Percentiles rank a stretch among this genome's conserved stretches.
Evolutionary conservation across 305 asterid species (phyloP).

Genomic region (Coffea humblotiana): DNA sequence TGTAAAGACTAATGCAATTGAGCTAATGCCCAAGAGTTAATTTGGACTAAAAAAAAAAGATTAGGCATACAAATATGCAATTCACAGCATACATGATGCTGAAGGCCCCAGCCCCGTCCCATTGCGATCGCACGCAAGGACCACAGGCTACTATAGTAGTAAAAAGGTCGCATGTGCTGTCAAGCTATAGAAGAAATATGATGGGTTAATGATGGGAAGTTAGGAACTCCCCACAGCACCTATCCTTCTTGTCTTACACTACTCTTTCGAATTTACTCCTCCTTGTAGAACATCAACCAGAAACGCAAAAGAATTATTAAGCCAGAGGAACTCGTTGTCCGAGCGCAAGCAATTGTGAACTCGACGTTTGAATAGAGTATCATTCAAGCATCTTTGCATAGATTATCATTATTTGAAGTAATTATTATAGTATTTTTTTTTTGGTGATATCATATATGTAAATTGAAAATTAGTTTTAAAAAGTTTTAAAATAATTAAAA

Average conservation of each 20-base stretch:
- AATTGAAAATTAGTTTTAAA: too few species aligned
- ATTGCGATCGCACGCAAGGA: neutral
- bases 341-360: neutral
- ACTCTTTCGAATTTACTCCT: neutral
- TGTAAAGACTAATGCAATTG: too few species aligned
- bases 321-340: neutral
- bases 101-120: neutral
- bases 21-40: too few species aligned
- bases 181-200: neutral
- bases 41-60: too few species aligned
- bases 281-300: neutral
- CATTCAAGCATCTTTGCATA: neutral
- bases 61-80: neutral
- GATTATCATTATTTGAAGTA: too few species aligned
- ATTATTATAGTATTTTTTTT: too few species aligned
- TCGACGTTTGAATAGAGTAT: neutral
- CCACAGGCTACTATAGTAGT: slow-evolving; percentile 1
- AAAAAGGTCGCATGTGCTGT: slow-evolving; percentile 15
- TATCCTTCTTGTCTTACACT: slow-evolving; percentile 11
- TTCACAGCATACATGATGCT: neutral
- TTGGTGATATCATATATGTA: neutral
- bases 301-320: neutral
- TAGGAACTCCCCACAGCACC: neutral
- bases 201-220: neutral
- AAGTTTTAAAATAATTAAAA: too few species aligned